Base-by-base conservation (phyloP, 768 basidiomycete genomes). In the Scleroderma bovista region DNA sequence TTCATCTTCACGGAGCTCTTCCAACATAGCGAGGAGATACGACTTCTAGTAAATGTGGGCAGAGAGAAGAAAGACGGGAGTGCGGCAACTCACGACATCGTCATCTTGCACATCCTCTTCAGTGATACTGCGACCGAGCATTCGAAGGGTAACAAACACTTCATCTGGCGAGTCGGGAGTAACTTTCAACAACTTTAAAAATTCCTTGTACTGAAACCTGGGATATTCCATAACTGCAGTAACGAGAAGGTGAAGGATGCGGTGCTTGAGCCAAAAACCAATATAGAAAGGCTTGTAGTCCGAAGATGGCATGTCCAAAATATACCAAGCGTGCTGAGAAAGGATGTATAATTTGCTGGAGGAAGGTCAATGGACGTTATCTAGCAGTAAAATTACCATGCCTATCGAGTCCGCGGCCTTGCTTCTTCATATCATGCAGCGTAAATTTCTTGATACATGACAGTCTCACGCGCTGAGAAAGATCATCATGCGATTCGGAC, bases 271-370 rank as follows among this genome's bases (percentile, higher is more conserved):
- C 73, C 76, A 80, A 50, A 83, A 79, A 0, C 64, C 51, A 1
- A 51, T 51, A 57, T 72, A 86, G 46, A 73, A 76, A 1, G 69
- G 64, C 13, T 46, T 43, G 54, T 88, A 88, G 3, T 47, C 31
- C 1, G 45, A 40, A 0, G 78, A 73, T 0, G 86, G 83, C 2
- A 53, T 51, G 11, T 74, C 71, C 2, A 88, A 71, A 48, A 87
- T 83, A 53, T 88, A 88, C 86, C 86, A 88, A 0, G 85, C 83
- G 61, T 66, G 61, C 39, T 70, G 40, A 0, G 86, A 88, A 40
- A 76, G 73, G 24, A 88, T 64, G 52, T 83, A 88, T 2, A 87
- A 75, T 51, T 80, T 79, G 20, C 85, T 87, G 45, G 6, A 13
- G n/a, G 31, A 46, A 2, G 8, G n/a, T 63, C 56, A 67, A 56